Base-by-base conservation (phyloP, 2,329 filamentous ascomycete genomes). In the Chrysosporium queenslandicum region DNA sequence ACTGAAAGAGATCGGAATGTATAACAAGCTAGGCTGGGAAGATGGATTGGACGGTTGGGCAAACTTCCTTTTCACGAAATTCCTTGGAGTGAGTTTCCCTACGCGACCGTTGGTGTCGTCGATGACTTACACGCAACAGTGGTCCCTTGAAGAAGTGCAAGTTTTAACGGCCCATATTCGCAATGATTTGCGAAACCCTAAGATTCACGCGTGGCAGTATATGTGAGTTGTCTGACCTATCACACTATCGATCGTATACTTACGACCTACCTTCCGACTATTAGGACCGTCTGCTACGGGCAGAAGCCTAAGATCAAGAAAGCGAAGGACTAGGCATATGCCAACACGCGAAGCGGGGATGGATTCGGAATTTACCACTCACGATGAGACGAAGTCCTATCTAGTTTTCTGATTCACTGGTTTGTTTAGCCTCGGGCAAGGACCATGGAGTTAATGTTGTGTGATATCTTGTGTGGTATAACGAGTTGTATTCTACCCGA, bases 1-100 rank as follows among this genome's bases (percentile, higher is more conserved):
- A 50, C 70, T 74, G 16, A 77, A 76, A 58, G 70, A 74, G 56
- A 69, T 77, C 20, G 74, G 75, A 4, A 49, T 46, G 42, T 53
- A 52, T 43, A 52, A 52, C 21, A 41, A 36, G 23, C 25, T 52
- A n/a, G 50, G 50, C 20, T 52, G 50, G 50, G 40, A 46, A 39
- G 46, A 54, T 14, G 52, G 52, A 2, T 27, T 54, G 41, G 52
- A 50, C n/a, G 40, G 52, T 5, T 54, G 52, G 52, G 52, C 52
- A 8, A 50, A 50, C 12, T 50, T 50, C 18, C 40, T 54, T 6
- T 54, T 54, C 30, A 50, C 46, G 5, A 54, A 54, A 12, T 47
- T n/a, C 18, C 52, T 54, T 4, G 52, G 52, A 12, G 52, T 54
- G 21, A 27, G 52, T 43, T 16, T 43, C 3, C 23, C 23, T 27